Evolutionary conservation across 805 yeast genomes (phyloP), one percentile per base, ranked within the genome.

Genomic region (Saturnispora besseyi): DNA sequence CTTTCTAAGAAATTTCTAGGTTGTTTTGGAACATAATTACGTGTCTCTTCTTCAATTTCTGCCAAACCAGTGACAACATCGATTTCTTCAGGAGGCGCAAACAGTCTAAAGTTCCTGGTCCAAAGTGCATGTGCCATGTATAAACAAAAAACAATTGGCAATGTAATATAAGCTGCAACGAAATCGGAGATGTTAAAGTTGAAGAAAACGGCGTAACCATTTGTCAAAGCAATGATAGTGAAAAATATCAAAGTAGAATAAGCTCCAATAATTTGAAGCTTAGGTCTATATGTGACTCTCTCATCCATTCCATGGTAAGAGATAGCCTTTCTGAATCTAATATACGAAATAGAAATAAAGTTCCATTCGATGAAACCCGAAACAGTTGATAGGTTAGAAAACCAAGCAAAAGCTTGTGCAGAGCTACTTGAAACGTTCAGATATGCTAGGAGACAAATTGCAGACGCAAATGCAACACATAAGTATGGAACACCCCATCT

Each of bases 361-460:
- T 78, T 62, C 88, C 88, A 82, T 29, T 83, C 76, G 44, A 82
- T 61, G 65, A 82, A 81, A 12, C 87, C 87, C 3, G 86, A 78
- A 46, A 82, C 77, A 31, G 86, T 79, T 30, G 82, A 74, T 55
- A 82, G 76, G 62, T 81, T 81, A 18, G 82, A 70, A 50, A 82
- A 74, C 87, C 87, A 82, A 26, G 75, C 68, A 70, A 86, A 86
- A 29, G 84, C 77, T 31, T 71, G 72, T 18, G 81, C 67, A 2
- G 90, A 70, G 11, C 78, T 70, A 41, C 76, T 66, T 5, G 84
- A 73, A 38, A 76, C 80, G 50, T 82, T 79, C 81, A 86, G 78
- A 65, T 71, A 86, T 2, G 86, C 84, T 55, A 87, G 70, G 46
- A 76, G 72, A 1, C 75, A 68, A 45, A 79, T 63, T 9, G 67